Conservation (phyloP, 768 basidiomycete genomes). For the Termitomyces sp. region DNA sequence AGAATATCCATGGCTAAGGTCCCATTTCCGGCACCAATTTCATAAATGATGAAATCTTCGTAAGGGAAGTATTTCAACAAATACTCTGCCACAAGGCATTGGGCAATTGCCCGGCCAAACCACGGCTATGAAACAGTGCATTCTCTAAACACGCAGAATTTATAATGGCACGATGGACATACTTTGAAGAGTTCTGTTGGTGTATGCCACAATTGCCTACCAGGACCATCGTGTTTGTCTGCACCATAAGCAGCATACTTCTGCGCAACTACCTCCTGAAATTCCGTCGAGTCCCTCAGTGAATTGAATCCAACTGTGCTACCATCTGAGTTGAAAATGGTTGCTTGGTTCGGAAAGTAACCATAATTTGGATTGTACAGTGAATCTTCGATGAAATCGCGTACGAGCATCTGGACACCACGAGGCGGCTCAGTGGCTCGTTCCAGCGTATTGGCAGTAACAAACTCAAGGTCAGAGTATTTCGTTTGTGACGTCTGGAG, state of each 20-base stretch:
- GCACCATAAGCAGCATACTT: slow-evolving; percentile 70
- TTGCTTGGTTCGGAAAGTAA: slow-evolving; percentile 91
- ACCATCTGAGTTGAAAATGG: slow-evolving; percentile 72
- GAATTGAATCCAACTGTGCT: slow-evolving; percentile 60
- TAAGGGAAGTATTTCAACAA: slow-evolving; percentile 94
- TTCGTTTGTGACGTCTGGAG: slow-evolving; percentile 41
- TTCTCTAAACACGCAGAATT: slow-evolving; percentile 2
- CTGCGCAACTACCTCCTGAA: slow-evolving; percentile 74
- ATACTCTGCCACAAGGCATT: slow-evolving; percentile 87
- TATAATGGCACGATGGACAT: slow-evolving; percentile 14
- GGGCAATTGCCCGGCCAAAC: slow-evolving; percentile 88
- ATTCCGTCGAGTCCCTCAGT: slow-evolving; percentile 65
- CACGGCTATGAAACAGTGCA: slow-evolving; percentile 60
- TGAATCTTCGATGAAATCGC: slow-evolving; percentile 96
- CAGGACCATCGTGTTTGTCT: slow-evolving; percentile 58
- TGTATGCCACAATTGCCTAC: slow-evolving; percentile 96
- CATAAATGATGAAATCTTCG: slow-evolving; percentile 93
- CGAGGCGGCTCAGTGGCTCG: slow-evolving; percentile 54
- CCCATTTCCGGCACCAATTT: slow-evolving; percentile 97
- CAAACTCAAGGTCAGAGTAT: slow-evolving; percentile 38
- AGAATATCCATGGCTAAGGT: slow-evolving; percentile 89
- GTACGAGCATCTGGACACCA: slow-evolving; percentile 86
- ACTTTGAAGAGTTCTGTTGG: slow-evolving; percentile 98
- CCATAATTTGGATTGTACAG: slow-evolving; percentile 97
- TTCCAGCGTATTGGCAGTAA: slow-evolving; percentile 71